Base-by-base conservation (phyloP, 1,284 basidiomycete species). In the Sporisorium iseilematis-ciliati region DNA sequence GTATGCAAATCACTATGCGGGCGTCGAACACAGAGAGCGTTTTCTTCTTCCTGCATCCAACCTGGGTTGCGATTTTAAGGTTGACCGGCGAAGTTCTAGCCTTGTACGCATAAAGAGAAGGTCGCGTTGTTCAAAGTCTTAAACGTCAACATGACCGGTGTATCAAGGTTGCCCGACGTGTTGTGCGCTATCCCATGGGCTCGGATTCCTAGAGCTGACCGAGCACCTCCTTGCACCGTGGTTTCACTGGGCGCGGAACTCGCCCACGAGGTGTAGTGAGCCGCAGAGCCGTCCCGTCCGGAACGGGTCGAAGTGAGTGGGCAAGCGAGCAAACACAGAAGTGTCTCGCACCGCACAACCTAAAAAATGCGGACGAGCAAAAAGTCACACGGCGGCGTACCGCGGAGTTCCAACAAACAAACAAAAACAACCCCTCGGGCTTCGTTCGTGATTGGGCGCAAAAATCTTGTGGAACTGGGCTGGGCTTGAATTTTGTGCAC, bases 401-500 rank as follows among this genome's bases (percentile, higher is more conserved):
- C 20, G 42, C 42, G 42, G 42, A 43, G 42, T 21, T 43, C 7
- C 42, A 43, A 43, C 42, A 43, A 29, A 43, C 41, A 42, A n/a
- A n/a, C n/a, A n/a, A n/a, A n/a, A 7, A n/a, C n/a, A 6, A 21
- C 10, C 42, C 3, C n/a, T n/a, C n/a, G n/a, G n/a, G n/a, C n/a
- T n/a, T n/a, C n/a, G n/a, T n/a, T n/a, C n/a, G n/a, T n/a, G n/a
- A n/a, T n/a, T n/a, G n/a, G n/a, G n/a, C n/a, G n/a, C n/a, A 21
- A 21, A 7, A 8, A n/a, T 8, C 20, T n/a, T n/a, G n/a, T n/a
- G 10, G 7, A n/a, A 4, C 20, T 21, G 8, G 21, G 42, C 42
- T 43, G 42, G 42, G 42, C 42, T 43, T 43, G 42, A 43, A 43
- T n/a, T 42, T 42, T n/a, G n/a, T n/a, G n/a, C n/a, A n/a, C n/a